phyloP scores from a whole-genome alignment of 129 eudicot genomes.

The Mikania micrantha region DNA sequence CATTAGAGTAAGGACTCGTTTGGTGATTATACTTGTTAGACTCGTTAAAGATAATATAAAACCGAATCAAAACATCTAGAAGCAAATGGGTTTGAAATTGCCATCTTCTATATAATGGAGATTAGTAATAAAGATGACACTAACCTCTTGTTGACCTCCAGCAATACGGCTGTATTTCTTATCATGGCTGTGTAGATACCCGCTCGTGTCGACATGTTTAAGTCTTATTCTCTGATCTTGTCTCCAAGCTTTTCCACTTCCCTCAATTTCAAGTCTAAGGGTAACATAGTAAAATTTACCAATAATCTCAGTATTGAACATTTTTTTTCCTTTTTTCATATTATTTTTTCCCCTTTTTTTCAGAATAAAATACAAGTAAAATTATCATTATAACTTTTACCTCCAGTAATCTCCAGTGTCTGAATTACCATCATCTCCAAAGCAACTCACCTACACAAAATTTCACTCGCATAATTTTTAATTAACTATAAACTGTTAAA shows the following conservation, averaged over 20 bases:
- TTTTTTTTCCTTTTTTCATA: no score
- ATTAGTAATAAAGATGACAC: no score
- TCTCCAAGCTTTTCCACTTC: conserved; percentile 86
- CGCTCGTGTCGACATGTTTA: conserved; percentile 86
- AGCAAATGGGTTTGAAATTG: neutral
- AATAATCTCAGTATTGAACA: no score
- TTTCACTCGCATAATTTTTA: conserved; percentile 1
- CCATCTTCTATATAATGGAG: no score
- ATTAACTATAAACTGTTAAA: neutral
- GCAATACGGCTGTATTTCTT: conserved; percentile 90
- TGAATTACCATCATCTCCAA: conserved; percentile 76
- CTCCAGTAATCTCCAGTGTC: conserved; percentile 99
- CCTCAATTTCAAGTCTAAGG: conserved; percentile 78
- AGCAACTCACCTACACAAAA: conserved; percentile 84
- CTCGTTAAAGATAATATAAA: neutral
- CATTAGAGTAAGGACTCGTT: neutral
- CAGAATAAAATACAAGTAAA: neutral
- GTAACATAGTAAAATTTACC: conserved; percentile 4
- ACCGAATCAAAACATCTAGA: neutral
- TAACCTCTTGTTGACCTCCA: conserved; percentile 98
- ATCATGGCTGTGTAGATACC: conserved; percentile 93
- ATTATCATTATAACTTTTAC: conserved; percentile 30
- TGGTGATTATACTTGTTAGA: neutral
- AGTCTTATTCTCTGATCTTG: conserved; percentile 94
- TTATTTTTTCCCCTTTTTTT: no score